Evolutionary conservation across 2,329 filamentous ascomycete genomes (phyloP), one percentile per base, ranked within the genome.

Genomic region (Monosporascus sp.): DNA sequence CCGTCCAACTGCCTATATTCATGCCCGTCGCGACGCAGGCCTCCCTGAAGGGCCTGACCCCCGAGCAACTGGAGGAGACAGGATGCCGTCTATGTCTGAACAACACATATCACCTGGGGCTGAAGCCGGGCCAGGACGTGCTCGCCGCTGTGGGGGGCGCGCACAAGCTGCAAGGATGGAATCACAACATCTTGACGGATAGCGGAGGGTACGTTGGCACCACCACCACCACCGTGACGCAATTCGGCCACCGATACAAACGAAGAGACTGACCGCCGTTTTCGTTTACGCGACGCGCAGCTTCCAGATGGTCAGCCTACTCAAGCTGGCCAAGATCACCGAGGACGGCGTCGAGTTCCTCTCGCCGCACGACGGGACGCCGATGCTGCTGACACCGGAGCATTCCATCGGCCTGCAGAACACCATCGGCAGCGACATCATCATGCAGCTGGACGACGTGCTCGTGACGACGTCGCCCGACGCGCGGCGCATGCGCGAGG

Each of bases 361-460:
- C n/a, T 95, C 89, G 62, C 95, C 94, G 0, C 94, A 99, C 68
- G 94, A 97, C 75, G 91, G 92, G 36, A 86, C 85, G 2, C 93
- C 93, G 7, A 97, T 99, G 94, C 85, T 99, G 11, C 84, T 99
- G 47, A 99, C 94, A 0, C 94, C 94, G 0, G 95, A 99, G 70
- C 93, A 97, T 74, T 97, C 94, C 1, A 97, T 99, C 63, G 87
- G 86, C 11, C 80, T 99, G 3, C 94, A 99, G 70, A 97, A 99
- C 72, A 93, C 88, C 51, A 99, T 99, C 65, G 94, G 94, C 59
- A 96, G 90, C 58, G 94, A 99, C 72, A 97, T 99, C 63, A 97
- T 97, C 61, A 99, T 99, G 95, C 95, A 99, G 73, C 85, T 99
- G 4, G 94, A 99, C 76, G 95, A 99, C 71, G 95, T 99, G 15